phyloP scores from a whole-genome alignment of 2,329 filamentous ascomycete genomes.

The Xylariaceae sp. region DNA sequence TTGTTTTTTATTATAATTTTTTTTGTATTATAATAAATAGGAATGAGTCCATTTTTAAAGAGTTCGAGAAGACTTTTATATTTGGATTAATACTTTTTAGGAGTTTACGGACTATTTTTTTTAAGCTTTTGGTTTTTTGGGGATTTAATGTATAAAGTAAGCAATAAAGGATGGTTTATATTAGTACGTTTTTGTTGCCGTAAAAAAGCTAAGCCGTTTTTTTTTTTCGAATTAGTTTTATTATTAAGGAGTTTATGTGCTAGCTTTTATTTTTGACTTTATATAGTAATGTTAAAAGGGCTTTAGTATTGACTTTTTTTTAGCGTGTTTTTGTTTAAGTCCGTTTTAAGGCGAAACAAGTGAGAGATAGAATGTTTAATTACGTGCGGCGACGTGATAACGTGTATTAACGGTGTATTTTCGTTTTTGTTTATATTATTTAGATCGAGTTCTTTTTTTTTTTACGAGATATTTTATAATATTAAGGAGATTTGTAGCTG shows the following conservation, averaged over 20 bases:
- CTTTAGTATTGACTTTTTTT: background rate
- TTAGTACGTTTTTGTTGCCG: background rate
- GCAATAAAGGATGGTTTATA: background rate
- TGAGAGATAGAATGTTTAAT: background rate
- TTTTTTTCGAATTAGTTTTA: background rate
- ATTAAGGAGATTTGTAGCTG: background rate
- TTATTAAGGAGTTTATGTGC: background rate
- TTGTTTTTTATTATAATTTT: background rate
- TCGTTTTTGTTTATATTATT: background rate
- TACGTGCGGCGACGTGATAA: background rate
- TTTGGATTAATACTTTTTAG: background rate
- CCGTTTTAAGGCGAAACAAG: background rate
- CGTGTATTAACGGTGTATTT: background rate
- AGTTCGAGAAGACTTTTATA: background rate
- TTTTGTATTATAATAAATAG: background rate
- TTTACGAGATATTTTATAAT: background rate
- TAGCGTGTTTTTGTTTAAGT: background rate
- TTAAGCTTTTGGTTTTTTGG: background rate
- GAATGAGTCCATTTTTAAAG: background rate
- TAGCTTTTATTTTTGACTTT: background rate
- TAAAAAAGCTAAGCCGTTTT: background rate
- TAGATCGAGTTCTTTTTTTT: background rate
- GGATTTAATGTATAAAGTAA: background rate
- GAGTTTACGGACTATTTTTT: background rate
- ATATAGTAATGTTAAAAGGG: background rate